Percentiles rank a stretch among this genome's conserved stretches.
These are phyloP conservation scores for Fusarium subtropicale DNA, from an alignment of 2,329 filamentous ascomycete genomes.

Conservation along the genomic window DNA sequence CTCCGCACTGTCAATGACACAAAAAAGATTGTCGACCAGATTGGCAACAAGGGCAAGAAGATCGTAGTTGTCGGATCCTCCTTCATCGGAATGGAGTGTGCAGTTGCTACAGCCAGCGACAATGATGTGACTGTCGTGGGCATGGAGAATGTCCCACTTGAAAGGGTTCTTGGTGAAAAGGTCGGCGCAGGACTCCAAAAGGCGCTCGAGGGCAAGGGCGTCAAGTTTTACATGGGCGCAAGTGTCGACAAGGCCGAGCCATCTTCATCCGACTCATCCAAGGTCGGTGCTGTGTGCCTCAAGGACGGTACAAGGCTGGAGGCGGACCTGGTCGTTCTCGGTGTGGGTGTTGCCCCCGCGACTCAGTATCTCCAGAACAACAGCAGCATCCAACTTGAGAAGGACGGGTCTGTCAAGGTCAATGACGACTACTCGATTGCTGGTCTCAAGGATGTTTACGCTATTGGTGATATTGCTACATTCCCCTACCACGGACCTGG, in stretches of 20 bases:
- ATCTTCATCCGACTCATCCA: constrained; percentile 72
- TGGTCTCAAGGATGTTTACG: constrained; percentile 85
- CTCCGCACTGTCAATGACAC: constrained; percentile 82
- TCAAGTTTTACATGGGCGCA: constrained; percentile 88
- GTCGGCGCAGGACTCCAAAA: constrained; percentile 85
- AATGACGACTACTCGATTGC: constrained; percentile 83
- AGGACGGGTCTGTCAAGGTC: constrained; percentile 87
- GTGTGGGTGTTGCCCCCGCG: constrained; percentile 87
- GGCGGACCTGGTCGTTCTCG: constrained; percentile 91
- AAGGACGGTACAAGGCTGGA: constrained; percentile 87
- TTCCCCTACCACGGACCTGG: constrained; percentile 95
- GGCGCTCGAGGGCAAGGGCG: constrained; percentile 83
- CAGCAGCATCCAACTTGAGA: constrained; percentile 74
- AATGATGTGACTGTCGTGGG: constrained; percentile 90
- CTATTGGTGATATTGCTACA: constrained; percentile 93
- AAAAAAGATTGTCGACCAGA: constrained; percentile 80
- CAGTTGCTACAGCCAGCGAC: constrained; percentile 80
- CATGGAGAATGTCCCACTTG: constrained; percentile 86
- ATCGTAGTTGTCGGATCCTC: constrained; percentile 92
- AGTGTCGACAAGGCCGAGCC: constrained; percentile 85
- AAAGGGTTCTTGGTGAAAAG: constrained; percentile 84
- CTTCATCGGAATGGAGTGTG: constrained; percentile 99
- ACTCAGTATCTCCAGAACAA: constrained; percentile 86
- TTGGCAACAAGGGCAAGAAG: constrained; percentile 88
- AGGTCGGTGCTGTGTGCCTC: constrained; percentile 83